Evolutionary conservation across 768 basidiomycete genomes (phyloP).

Genomic region (Paxillus rubicundulus): DNA sequence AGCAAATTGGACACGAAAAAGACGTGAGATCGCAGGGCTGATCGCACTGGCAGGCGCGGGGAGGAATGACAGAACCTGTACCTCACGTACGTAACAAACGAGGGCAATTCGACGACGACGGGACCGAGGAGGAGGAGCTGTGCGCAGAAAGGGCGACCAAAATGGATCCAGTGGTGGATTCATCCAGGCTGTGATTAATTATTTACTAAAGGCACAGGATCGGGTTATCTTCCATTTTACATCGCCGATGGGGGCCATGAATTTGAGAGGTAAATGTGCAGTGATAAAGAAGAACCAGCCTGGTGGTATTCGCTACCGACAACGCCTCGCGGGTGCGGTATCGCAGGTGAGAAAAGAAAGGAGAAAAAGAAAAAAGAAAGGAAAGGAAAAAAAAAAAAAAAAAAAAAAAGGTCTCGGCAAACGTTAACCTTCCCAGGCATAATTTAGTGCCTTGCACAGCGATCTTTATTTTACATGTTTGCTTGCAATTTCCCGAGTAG

Average conservation of each 20-base stretch:
- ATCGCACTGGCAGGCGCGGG: neutral
- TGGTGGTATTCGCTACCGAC: slow-evolving; percentile 36
- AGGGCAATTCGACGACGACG: neutral
- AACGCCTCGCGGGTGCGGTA: slow-evolving; percentile 27
- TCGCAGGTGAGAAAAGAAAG: slow-evolving; percentile 29
- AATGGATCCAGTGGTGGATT: slow-evolving; percentile 5
- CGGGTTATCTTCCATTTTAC: slow-evolving; percentile 2
- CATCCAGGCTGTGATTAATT: slow-evolving; percentile 7
- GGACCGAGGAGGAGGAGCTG: slow-evolving; percentile 13
- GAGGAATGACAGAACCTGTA: neutral
- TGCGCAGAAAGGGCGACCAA: too few species aligned
- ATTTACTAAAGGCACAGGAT: slow-evolving; percentile 5
- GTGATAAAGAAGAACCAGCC: neutral
- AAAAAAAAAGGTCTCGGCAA: slow-evolving; percentile 29
- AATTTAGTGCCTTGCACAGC: slow-evolving; percentile 35
- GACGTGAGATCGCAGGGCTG: slow-evolving; percentile 4
- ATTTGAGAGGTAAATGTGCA: neutral
- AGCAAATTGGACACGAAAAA: neutral
- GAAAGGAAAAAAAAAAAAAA: slow-evolving; percentile 11
- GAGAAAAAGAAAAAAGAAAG: slow-evolving; percentile 3
- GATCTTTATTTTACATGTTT: slow-evolving; percentile 27
- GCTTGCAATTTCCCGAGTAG: slow-evolving; percentile 7
- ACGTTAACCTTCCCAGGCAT: slow-evolving; percentile 34
- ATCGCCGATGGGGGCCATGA: neutral
- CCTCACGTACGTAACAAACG: neutral